phyloP scores from a whole-genome alignment of 2,329 filamentous ascomycete species.

The Colletotrichum incanum region DNA sequence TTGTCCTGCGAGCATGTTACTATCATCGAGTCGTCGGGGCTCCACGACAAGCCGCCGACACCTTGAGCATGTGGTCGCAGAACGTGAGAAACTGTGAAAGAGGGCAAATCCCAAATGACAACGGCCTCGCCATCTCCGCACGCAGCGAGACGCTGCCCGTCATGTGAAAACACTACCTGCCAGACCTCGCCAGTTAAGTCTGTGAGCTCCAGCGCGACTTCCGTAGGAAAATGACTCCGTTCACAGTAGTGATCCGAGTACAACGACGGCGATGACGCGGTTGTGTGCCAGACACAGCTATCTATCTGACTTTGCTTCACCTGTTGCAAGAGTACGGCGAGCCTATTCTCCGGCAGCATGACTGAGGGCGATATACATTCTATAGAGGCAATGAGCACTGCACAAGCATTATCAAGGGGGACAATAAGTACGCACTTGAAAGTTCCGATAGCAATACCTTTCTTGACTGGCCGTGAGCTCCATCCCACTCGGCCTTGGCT shows the following conservation, averaged over 20 bases:
- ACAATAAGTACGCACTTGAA: constrained; percentile 74
- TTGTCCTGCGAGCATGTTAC: constrained; percentile 87
- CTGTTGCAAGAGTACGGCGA: constrained; percentile 85
- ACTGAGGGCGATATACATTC: constrained; percentile 94
- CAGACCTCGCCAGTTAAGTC: constrained; percentile 89
- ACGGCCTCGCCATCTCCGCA: constrained; percentile 83
- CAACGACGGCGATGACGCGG: constrained; percentile 81
- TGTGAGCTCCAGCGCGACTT: constrained; percentile 78
- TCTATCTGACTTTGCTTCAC: constrained; percentile 89
- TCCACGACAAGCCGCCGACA: constrained; percentile 90
- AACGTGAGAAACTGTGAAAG: constrained; percentile 75
- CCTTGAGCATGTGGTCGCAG: constrained; percentile 78
- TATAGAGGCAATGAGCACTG: constrained; percentile 55
- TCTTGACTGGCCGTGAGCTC: constrained; percentile 82
- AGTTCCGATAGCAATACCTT: constrained; percentile 83
- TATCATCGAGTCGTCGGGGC: constrained; percentile 89
- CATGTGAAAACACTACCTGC: constrained; percentile 91
- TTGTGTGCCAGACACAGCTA: constrained; percentile 91
- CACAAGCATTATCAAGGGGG: not conserved
- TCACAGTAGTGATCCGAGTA: constrained; percentile 93
- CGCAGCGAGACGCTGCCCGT: constrained; percentile 86
- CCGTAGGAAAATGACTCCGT: constrained; percentile 82
- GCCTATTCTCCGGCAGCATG: constrained; percentile 94
- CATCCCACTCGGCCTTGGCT: constrained; percentile 86
- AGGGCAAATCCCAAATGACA: constrained; percentile 84